These are phyloP conservation scores for Glaciozyma antarctica DNA, from an alignment of 768 basidiomycete genomes.

Conservation along the genomic window DNA sequence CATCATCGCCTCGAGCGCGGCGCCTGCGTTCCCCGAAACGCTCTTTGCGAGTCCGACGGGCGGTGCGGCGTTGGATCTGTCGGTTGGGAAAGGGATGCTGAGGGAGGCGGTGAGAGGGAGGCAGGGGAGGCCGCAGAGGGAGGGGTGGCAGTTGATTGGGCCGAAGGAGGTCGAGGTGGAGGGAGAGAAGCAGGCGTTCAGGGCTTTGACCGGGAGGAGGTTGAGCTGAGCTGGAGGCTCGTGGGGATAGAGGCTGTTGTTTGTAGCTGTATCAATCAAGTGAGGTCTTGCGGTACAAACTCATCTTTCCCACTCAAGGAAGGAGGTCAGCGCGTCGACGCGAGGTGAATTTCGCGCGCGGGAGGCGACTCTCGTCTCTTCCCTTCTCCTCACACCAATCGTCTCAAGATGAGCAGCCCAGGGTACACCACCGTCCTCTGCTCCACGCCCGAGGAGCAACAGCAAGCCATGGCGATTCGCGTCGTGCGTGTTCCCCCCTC, in stretches of 20 bases:
- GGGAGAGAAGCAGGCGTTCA: conserved; percentile 23
- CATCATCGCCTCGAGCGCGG: conserved; percentile 19
- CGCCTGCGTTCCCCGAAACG: conserved; percentile 8
- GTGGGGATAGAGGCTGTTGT: too few relatives aligned
- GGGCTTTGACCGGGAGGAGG: conserved; percentile 26
- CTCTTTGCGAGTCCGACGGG: conserved; percentile 22
- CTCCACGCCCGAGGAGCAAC: neutral
- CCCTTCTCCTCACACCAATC: too few relatives aligned
- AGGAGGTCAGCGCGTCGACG: too few relatives aligned
- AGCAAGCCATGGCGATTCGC: neutral
- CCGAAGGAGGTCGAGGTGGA: conserved; percentile 13
- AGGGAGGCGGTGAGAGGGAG: neutral
- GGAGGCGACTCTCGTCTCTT: too few relatives aligned
- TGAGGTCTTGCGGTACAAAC: too few relatives aligned
- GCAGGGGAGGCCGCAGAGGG: neutral
- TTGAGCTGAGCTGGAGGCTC: conserved; percentile 4
- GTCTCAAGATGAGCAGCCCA: too few relatives aligned
- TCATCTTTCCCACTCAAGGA: too few relatives aligned
- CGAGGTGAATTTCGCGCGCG: too few relatives aligned
- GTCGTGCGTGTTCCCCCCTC: neutral
- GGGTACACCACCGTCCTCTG: too few relatives aligned
- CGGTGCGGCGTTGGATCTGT: conserved; percentile 17
- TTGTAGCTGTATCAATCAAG: too few relatives aligned
- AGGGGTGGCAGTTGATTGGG: conserved; percentile 26
- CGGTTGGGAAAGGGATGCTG: neutral